phyloP scores from a whole-genome alignment of 331 rosid species.

The Prunus yedoensis region DNA sequence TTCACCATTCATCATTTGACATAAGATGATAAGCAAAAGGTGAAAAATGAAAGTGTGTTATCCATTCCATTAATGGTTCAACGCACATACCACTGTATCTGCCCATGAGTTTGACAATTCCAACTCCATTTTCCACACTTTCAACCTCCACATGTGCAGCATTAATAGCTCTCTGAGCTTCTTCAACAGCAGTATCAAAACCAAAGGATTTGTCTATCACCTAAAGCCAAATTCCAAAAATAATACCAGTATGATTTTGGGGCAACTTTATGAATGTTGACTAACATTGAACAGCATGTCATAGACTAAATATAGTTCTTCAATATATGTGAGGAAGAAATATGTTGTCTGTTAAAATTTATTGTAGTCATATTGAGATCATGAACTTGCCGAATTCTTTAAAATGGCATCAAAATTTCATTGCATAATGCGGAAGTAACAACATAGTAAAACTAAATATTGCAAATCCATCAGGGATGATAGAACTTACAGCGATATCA shows the following conservation, averaged over 20 bases:
- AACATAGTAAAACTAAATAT: background rate
- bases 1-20: conserved; percentile 12
- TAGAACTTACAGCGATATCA: conserved; percentile 82
- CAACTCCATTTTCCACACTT: conserved; percentile 90
- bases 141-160: conserved; percentile 98
- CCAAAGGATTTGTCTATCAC: conserved; percentile 99
- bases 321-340: background rate
- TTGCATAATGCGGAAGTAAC: background rate
- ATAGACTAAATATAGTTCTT: background rate
- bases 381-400: background rate
- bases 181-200: conserved; percentile 96
- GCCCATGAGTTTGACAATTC: conserved; percentile 94
- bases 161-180: conserved; percentile 94
- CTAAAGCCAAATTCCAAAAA: conserved; percentile 41
- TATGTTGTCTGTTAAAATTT: background rate
- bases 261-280: background rate
- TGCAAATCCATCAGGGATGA: background rate
- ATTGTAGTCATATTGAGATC: background rate
- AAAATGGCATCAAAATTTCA: background rate
- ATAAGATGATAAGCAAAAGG: conserved; percentile 16
- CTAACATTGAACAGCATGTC: background rate
- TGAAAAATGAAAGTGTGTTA: background rate
- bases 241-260: conserved; percentile 14
- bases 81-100: conserved; percentile 73
- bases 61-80: background rate